Evolutionary conservation across 768 basidiomycete species (phyloP).

Genomic region (Hygrocybe coccinea): DNA sequence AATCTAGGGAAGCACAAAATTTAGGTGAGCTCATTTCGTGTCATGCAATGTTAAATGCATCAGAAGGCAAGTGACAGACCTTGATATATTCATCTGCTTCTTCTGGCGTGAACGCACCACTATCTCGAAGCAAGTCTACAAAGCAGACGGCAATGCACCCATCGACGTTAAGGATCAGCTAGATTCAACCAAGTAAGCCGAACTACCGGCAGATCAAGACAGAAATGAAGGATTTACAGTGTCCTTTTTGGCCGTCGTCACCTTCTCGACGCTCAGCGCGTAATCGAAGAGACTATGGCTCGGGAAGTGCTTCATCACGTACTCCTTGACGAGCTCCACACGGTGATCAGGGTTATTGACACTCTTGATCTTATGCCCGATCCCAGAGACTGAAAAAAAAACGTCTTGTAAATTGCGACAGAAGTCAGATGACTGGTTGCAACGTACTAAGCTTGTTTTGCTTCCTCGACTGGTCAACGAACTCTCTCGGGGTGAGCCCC

Average conservation of each 20-base stretch:
- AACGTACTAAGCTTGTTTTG: conserved; percentile 86
- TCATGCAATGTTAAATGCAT: too few species aligned
- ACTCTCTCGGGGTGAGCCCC: conserved; percentile 95
- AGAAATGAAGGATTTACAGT: conserved; percentile 46
- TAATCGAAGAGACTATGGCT: conserved; percentile 89
- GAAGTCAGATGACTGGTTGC: conserved; percentile 5
- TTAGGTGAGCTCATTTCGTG: too few species aligned
- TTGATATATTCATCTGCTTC: conserved; percentile 98
- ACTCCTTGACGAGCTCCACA: conserved; percentile 93
- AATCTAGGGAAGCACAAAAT: conserved; percentile 45
- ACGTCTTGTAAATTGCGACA: conserved; percentile 3
- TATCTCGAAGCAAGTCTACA: conserved; percentile 88
- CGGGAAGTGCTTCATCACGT: conserved; percentile 93
- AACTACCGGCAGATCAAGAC: neutral
- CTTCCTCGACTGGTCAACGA: conserved; percentile 90
- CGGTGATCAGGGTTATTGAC: conserved; percentile 93
- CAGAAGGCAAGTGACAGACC: conserved; percentile 25
- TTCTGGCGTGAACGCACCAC: conserved; percentile 90
- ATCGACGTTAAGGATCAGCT: conserved; percentile 95
- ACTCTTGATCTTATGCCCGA: conserved; percentile 99
- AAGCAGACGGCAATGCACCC: conserved; percentile 95
- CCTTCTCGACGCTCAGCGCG: conserved; percentile 94
- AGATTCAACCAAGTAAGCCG: conserved; percentile 5
- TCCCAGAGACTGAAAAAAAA: conserved; percentile 71
- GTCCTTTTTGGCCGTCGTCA: conserved; percentile 97